Percentiles rank a stretch among this genome's conserved stretches.
These are phyloP conservation scores for Desmodesmus armatus DNA, from an alignment of 139 green algal species.

Conservation along the genomic window DNA sequence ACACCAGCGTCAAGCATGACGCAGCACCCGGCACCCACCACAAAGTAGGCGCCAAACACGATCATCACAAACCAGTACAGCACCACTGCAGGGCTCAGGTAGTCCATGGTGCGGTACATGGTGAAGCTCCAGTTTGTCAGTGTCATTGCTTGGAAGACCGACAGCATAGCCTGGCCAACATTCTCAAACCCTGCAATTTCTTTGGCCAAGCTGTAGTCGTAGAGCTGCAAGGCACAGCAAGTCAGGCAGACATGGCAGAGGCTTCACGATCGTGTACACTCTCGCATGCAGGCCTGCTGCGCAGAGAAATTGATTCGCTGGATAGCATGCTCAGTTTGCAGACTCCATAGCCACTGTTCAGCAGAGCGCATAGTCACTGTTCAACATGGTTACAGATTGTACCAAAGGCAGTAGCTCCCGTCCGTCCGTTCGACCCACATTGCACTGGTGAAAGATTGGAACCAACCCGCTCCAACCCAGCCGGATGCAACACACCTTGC, in stretches of 20 bases:
- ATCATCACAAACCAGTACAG: conserved; percentile 78
- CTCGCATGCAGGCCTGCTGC: no score
- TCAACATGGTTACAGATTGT: no score
- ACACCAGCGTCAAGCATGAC: background rate
- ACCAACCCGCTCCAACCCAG: background rate
- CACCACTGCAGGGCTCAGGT: conserved; percentile 24
- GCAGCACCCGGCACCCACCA: conserved; percentile 59
- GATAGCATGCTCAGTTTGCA: no score
- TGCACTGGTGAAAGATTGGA: no score
- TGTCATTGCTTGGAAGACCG: conserved; percentile 77
- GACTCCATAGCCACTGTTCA: no score
- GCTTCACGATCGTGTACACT: no score
- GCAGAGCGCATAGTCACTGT: background rate
- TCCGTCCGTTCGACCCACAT: no score
- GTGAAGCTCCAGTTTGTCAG: conserved; percentile 70
- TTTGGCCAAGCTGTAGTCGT: conserved; percentile 9
- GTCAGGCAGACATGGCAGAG: no score
- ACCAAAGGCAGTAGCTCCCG: no score
- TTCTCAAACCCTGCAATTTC: conserved; percentile 80
- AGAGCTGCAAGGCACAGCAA: background rate
- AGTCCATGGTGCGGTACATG: conserved; percentile 63
- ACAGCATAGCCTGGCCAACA: conserved; percentile 68
- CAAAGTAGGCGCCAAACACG: conserved; percentile 78
- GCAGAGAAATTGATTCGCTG: no score
- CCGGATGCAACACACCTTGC: background rate